Evolutionary conservation across 1,284 basidiomycete genomes (phyloP).

Genomic region (Tilletia indica): DNA sequence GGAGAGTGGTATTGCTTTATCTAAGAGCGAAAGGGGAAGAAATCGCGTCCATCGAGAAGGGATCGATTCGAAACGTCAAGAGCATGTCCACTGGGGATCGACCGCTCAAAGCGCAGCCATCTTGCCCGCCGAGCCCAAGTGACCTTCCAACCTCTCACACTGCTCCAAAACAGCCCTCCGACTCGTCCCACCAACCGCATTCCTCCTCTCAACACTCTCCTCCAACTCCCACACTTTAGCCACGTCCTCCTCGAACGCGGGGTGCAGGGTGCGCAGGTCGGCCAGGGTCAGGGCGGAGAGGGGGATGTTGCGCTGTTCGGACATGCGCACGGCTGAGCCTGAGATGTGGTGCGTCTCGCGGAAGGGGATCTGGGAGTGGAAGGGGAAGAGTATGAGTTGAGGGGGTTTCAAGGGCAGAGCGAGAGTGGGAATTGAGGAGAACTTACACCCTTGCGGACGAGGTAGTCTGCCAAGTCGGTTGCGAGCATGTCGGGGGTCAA

Average conservation of each 20-base stretch:
- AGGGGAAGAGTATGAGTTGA: neutral
- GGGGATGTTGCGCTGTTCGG: conserved; percentile 74
- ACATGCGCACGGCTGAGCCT: conserved; percentile 88
- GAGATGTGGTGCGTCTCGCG: conserved; percentile 98
- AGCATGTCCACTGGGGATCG: too few species aligned
- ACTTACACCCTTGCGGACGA: conserved; percentile 92
- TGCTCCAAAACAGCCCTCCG: conserved; percentile 81
- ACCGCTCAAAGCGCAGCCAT: neutral
- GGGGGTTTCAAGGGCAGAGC: conserved; percentile 12
- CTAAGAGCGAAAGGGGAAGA: too few species aligned
- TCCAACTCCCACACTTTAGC: conserved; percentile 54
- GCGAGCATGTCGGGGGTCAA: conserved; percentile 95
- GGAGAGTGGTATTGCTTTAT: too few species aligned
- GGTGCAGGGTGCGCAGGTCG: conserved; percentile 74
- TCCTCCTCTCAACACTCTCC: conserved; percentile 81
- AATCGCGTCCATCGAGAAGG: too few species aligned
- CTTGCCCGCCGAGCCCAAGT: neutral
- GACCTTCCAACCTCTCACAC: conserved; percentile 38
- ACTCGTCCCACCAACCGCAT: conserved; percentile 88
- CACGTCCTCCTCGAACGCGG: conserved; percentile 79
- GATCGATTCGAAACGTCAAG: too few species aligned
- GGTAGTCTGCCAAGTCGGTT: conserved; percentile 94
- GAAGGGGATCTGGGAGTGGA: conserved; percentile 68
- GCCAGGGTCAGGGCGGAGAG: conserved; percentile 75
- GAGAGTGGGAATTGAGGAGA: neutral